phyloP scores from a whole-genome alignment of 805 yeast species.

The Schwanniomyces vanrijiae region DNA sequence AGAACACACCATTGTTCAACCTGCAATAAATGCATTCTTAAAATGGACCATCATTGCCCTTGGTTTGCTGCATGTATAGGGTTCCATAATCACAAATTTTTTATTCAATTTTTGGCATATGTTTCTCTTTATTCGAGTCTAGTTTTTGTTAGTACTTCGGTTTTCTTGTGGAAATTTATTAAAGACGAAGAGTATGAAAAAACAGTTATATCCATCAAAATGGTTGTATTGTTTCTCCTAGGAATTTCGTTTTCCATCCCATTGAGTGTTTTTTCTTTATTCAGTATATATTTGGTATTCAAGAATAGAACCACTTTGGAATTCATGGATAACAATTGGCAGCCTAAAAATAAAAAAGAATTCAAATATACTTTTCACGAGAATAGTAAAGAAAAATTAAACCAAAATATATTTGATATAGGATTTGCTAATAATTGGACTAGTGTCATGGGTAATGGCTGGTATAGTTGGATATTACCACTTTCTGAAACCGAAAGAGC shows the following conservation, averaged over 20 bases:
- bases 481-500: slow-evolving; percentile 18
- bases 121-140: slow-evolving; percentile 47
- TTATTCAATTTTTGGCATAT: slow-evolving; percentile 69
- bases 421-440: slow-evolving; percentile 66
- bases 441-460: slow-evolving; percentile 68
- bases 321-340: slow-evolving; percentile 55
- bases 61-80: slow-evolving; percentile 95
- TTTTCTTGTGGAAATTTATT: slow-evolving; percentile 51
- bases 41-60: slow-evolving; percentile 72
- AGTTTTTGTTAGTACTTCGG: slow-evolving; percentile 39
- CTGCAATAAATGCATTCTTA: slow-evolving; percentile 45
- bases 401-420: slow-evolving; percentile 75
- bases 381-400: slow-evolving; percentile 37
- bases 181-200: slow-evolving; percentile 31
- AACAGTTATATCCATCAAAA: slow-evolving; percentile 52
- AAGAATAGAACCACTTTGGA: slow-evolving; percentile 82
- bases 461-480: slow-evolving; percentile 76
- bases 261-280: slow-evolving; percentile 48
- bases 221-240: slow-evolving; percentile 62
- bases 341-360: slow-evolving; percentile 19
- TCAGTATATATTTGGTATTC: slow-evolving; percentile 58
- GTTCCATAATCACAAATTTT: slow-evolving; percentile 73
- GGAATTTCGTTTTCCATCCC: slow-evolving; percentile 52
- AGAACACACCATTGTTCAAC: slow-evolving; percentile 58
- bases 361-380: slow-evolving; percentile 37